Base-by-base conservation (phyloP, 2,329 filamentous ascomycete genomes). In the Rhynchosporium agropyri region DNA sequence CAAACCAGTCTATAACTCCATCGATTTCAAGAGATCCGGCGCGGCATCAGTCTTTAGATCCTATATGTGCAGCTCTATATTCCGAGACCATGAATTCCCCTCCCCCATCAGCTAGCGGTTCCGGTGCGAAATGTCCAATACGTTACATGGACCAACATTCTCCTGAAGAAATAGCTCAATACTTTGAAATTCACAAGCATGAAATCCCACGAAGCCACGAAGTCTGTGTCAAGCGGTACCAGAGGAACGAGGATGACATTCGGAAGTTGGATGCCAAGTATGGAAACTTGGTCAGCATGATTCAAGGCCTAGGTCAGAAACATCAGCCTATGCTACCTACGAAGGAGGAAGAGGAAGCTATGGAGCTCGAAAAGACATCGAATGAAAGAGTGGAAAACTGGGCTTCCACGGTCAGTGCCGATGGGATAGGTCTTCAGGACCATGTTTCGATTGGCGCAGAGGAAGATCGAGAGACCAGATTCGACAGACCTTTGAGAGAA, bases 151-250 rank as follows among this genome's bases (percentile, higher is more conserved):
- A 97, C 76, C 89, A 96, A 75, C 93, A 97, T 74, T 92, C 92
- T 2, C 91, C 94, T 1, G 91, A 97, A 78, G 93, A 97, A 74
- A 89, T 98, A 65, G 94, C 94, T 13, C 86, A 90, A 72, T 98
- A 97, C 75, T 92, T 98, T 72, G 91, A 97, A 75, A 92, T 88
- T 58, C 93, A 97, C 79, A 97, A 97, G 76, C 93, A 98, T 77
- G 90, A 97, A 76, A 84, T 98, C 60, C 94, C 94, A 9, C 86
- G 94, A 70, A 97, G 92, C 74, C 94, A 98, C 77, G 92, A 96
- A 74, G 85, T 97, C 50, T 98, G 94, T 76, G 87, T 98, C 65
- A 88, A 90, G 72, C 86, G 93, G 62, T 97, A 97, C 74, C 91
- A 96, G 77, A 89, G 86, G 76, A 94, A 93, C 72, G 89, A 94